Conservation (phyloP, 306 rosid species). For the Rosa multiflora region DNA sequence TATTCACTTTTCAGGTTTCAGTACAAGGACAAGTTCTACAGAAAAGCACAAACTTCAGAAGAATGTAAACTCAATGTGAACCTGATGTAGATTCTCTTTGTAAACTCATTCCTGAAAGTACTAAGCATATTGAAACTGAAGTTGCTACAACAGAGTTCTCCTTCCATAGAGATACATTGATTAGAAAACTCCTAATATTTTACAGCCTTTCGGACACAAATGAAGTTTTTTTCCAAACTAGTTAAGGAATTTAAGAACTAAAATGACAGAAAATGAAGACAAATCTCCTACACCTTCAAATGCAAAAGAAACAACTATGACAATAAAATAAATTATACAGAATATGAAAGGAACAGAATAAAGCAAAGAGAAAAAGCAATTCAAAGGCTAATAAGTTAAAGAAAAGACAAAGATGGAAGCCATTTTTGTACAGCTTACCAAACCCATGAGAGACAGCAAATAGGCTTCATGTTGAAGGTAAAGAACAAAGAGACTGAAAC, state of each 20-base stretch:
- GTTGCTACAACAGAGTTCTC: conserved; percentile 12
- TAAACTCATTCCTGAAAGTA: neutral
- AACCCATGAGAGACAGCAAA: conserved; percentile 47
- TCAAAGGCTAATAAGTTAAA: conserved; percentile 30
- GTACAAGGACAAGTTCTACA: conserved; percentile 30
- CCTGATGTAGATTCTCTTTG: neutral
- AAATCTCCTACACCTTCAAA: conserved; percentile 4
- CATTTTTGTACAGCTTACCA: conserved; percentile 57
- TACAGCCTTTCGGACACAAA: conserved; percentile 14
- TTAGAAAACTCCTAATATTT: conserved; percentile 15
- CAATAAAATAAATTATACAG: neutral
- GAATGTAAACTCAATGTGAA: conserved; percentile 24
- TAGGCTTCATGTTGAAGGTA: conserved; percentile 57
- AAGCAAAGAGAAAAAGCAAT: conserved; percentile 31
- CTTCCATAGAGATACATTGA: conserved; percentile 20
- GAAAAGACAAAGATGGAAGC: conserved; percentile 54
- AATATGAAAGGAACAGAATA: conserved; percentile 18
- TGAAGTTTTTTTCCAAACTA: conserved; percentile 14
- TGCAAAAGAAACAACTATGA: conserved; percentile 1
- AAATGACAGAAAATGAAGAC: conserved; percentile 21
- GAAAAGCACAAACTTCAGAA: conserved; percentile 23
- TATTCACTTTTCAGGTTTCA: conserved; percentile 23
- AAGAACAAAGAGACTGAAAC: conserved; percentile 48
- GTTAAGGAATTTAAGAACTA: conserved; percentile 13
- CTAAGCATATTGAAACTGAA: neutral